Evolutionary conservation across 2,329 filamentous ascomycete genomes (phyloP).

Genomic region (Zalaria sp.): DNA sequence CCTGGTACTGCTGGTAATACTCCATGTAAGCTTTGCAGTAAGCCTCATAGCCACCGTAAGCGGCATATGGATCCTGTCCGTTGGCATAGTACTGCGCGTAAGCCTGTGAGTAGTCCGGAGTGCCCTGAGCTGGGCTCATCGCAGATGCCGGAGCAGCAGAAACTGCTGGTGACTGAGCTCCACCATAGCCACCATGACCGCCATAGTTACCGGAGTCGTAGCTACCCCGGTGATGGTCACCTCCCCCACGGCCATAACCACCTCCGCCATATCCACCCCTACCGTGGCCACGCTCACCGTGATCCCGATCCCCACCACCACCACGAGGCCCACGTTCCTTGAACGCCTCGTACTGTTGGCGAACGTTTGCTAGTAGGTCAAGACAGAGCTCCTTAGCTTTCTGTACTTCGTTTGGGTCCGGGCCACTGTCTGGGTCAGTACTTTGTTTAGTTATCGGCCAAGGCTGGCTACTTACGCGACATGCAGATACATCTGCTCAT

Average conservation of each 20-base stretch:
- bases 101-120: constrained; percentile 57
- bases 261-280: constrained; percentile 14
- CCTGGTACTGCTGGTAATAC: constrained; percentile 8
- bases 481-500: constrained; percentile 93
- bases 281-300: constrained; percentile 24
- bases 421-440: constrained; percentile 58
- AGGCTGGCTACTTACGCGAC: constrained; percentile 64
- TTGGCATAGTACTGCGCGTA: constrained; percentile 57
- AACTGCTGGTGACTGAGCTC: constrained; percentile 13
- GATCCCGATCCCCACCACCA: constrained; percentile 25
- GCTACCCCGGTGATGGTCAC: constrained; percentile 7
- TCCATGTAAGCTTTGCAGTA: constrained; percentile 9
- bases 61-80: constrained; percentile 63
- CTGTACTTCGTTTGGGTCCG: constrained; percentile 73
- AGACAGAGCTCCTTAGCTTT: constrained; percentile 79
- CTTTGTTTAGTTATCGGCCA: constrained; percentile 74
- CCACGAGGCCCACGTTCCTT: constrained; percentile 51
- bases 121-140: constrained; percentile 9
- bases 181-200: constrained; percentile 6
- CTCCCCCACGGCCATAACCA: constrained; percentile 15
- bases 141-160: constrained; percentile 15
- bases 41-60: constrained; percentile 56
- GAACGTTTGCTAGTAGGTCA: constrained; percentile 75
- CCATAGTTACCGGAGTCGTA: constrained; percentile 2
- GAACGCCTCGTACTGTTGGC: constrained; percentile 76